Percentiles rank a stretch among this genome's conserved stretches.
phyloP scores from a whole-genome alignment of 2,329 filamentous ascomycete genomes.

The Fusarium praegraminearum region DNA sequence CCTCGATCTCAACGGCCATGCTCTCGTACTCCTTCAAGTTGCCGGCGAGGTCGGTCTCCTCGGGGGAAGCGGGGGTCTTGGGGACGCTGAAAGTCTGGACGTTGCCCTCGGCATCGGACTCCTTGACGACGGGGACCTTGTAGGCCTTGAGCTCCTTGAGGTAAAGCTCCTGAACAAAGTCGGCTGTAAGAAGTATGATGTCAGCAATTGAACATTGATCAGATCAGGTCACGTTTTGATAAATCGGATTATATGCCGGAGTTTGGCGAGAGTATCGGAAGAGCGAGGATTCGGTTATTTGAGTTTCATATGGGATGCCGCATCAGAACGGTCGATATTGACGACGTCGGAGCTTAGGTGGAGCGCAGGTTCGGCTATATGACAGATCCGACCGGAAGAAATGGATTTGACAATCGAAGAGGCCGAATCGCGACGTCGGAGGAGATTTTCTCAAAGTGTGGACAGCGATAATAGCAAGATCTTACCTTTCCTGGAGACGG shows the following conservation, averaged over 20 bases:
- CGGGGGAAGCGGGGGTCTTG: constrained; percentile 85
- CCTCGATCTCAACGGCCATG: constrained; percentile 95
- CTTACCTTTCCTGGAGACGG: constrained; percentile 72
- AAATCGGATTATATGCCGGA: neutral
- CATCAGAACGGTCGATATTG: constrained; percentile 19
- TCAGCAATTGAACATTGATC: constrained; percentile 44
- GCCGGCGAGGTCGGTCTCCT: constrained; percentile 92
- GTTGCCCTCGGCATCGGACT: constrained; percentile 87
- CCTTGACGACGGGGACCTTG: constrained; percentile 87
- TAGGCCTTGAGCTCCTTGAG: constrained; percentile 95
- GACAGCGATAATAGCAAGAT: constrained; percentile 32
- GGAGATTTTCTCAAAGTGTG: neutral
- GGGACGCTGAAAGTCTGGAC: constrained; percentile 89
- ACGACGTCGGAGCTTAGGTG: constrained; percentile 47
- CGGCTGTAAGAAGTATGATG: constrained; percentile 69
- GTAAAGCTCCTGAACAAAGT: constrained; percentile 98
- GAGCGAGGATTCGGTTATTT: neutral
- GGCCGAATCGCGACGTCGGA: constrained; percentile 13
- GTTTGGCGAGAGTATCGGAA: neutral
- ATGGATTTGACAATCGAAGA: constrained; percentile 23
- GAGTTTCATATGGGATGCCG: constrained; percentile 4
- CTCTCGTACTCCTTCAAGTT: constrained; percentile 95
- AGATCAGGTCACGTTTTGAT: constrained; percentile 1
- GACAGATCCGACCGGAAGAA: constrained; percentile 38
- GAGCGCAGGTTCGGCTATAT: constrained; percentile 48